Conservation (phyloP, 1,139 yeast species). For the Ogataea hybrid region DNA sequence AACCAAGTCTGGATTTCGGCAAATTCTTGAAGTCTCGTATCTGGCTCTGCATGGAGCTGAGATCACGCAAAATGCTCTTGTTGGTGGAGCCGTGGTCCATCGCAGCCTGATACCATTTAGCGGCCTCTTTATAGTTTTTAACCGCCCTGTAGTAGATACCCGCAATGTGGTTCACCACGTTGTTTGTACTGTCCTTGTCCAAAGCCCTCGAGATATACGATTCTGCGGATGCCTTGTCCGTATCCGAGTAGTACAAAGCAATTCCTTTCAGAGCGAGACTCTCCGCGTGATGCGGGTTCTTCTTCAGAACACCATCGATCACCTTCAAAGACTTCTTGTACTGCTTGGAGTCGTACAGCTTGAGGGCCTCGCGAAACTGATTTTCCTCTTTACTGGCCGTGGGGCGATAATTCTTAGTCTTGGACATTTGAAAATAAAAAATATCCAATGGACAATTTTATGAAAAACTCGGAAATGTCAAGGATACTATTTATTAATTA, state of each 20-base stretch:
- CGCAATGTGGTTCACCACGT: slow-evolving; percentile 78
- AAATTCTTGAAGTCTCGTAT: slow-evolving; percentile 68
- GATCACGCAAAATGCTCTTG: slow-evolving; percentile 76
- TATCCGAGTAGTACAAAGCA: slow-evolving; percentile 44
- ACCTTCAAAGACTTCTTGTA: slow-evolving; percentile 82
- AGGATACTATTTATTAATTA: background rate
- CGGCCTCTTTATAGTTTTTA: slow-evolving; percentile 73
- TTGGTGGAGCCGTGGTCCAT: slow-evolving; percentile 78
- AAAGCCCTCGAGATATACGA: slow-evolving; percentile 60
- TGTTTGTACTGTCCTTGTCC: slow-evolving; percentile 51
- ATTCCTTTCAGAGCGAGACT: slow-evolving; percentile 86
- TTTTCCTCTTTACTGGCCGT: slow-evolving; percentile 54
- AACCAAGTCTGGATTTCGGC: slow-evolving; percentile 60
- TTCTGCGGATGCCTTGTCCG: slow-evolving; percentile 65
- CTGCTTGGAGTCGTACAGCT: slow-evolving; percentile 78
- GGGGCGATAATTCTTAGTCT: slow-evolving; percentile 8
- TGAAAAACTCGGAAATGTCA: too few relatives aligned
- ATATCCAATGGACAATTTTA: too few relatives aligned
- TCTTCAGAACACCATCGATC: slow-evolving; percentile 75
- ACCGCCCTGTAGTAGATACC: slow-evolving; percentile 79
- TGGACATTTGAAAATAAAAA: slow-evolving; percentile 1
- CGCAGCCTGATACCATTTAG: slow-evolving; percentile 77
- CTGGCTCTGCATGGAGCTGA: slow-evolving; percentile 78
- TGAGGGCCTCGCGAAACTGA: slow-evolving; percentile 77
- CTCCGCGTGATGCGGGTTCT: slow-evolving; percentile 74